Base-by-base conservation (phyloP, 1,284 basidiomycete species). In the Anthracocystis walkeri region DNA sequence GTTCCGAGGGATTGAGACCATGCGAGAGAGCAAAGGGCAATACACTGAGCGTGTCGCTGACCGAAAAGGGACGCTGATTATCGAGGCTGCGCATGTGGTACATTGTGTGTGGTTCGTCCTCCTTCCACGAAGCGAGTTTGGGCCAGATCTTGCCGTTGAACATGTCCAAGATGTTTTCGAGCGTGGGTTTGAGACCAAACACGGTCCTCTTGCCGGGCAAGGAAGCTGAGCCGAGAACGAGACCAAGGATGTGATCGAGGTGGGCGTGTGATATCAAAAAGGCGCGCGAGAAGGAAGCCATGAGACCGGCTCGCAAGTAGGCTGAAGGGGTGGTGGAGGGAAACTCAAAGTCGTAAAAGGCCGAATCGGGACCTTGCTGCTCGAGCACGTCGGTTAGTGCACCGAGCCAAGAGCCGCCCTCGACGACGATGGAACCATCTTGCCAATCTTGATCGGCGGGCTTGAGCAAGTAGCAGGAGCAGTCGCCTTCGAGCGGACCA, bases 141-240 rank as follows among this genome's bases (percentile, higher is more conserved):
- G 93, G 93, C 93, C 93, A 94, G 56, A 93, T 87, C 14, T 91
- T 88, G 81, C 90, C 91, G 4, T 90, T 89, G 82, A 94, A 94
- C n/a, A 93, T 87, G 58, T 87, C 88, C 77, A 92, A 89, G 2
- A 94, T 85, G 81, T 91, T 90, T 71, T 90, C 86, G 38, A 94
- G 87, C 11, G 90, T 91, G 48, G 89, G 87, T 48, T 88, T 86
- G 8, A 90, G 86, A 0, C 89, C 92, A 69, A 88, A 90, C 20
- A 94, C 89, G 10, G 89, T 88, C 79, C 91, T 91, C 40, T 90
- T 88, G 16, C 91, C 90, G n/a, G 86, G 83, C 18, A 91, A 81
- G 7, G 91, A 90, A 49, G 93, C 93, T 20, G 92, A 92, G 4
- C 90, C 90, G 52, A 94, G 86, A 40, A 93, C 88, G 25, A 94